Evolutionary conservation across 1,284 basidiomycete genomes (phyloP).

Genomic region (Fomitopsis betulina): DNA sequence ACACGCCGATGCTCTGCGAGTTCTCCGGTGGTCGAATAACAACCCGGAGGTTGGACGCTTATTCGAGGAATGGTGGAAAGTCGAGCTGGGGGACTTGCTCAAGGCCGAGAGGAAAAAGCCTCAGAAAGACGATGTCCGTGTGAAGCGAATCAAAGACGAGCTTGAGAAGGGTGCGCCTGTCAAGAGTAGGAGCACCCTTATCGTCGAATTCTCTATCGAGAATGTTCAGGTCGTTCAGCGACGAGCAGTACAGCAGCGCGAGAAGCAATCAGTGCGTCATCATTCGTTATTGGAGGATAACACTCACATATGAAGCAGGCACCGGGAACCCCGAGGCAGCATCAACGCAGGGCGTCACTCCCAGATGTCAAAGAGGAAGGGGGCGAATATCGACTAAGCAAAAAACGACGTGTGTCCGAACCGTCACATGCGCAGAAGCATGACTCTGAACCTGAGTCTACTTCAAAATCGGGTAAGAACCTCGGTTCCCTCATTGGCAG

Average conservation of each 20-base stretch:
- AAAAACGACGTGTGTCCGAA: slow-evolving; percentile 24
- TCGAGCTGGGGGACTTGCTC: slow-evolving; percentile 70
- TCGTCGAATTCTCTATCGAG: slow-evolving; percentile 92
- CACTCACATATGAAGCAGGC: slow-evolving; percentile 9
- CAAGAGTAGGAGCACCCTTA: slow-evolving; percentile 58
- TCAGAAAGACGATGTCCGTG: slow-evolving; percentile 44
- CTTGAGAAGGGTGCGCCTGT: slow-evolving; percentile 43
- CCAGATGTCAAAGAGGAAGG: slow-evolving; percentile 18
- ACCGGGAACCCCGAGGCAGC: slow-evolving; percentile 15
- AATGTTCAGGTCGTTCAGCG: slow-evolving; percentile 85
- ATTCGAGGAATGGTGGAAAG: slow-evolving; percentile 80
- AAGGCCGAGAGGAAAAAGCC: slow-evolving; percentile 53
- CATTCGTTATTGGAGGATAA: neutral
- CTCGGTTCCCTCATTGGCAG: slow-evolving; percentile 31
- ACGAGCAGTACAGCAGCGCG: slow-evolving; percentile 45
- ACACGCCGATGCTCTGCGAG: slow-evolving; percentile 88
- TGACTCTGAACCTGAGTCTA: slow-evolving; percentile 7
- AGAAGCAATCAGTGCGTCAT: slow-evolving; percentile 19
- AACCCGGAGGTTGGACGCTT: slow-evolving; percentile 64
- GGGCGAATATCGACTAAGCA: slow-evolving; percentile 15
- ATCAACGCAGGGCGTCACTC: slow-evolving; percentile 11
- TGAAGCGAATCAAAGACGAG: slow-evolving; percentile 59
- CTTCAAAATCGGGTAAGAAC: slow-evolving; percentile 12
- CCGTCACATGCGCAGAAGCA: slow-evolving; percentile 10
- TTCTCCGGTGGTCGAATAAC: slow-evolving; percentile 93